Conservation (phyloP, 495 filamentous ascomycete species). For the Lentithecium fluviatile region DNA sequence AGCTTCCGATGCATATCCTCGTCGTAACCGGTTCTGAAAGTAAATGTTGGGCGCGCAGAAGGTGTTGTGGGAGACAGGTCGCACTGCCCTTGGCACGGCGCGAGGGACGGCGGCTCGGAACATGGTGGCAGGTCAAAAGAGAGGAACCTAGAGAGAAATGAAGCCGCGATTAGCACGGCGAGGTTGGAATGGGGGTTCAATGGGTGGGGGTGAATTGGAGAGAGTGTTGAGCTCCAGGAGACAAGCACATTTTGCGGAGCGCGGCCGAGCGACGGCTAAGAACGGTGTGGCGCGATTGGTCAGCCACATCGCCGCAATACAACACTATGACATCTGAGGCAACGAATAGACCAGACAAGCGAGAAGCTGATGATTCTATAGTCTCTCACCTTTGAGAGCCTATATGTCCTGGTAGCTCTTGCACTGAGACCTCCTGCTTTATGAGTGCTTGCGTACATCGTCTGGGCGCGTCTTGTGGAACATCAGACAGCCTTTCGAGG, state of each 20-base stretch:
- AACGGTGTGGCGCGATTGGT: constrained; percentile 2
- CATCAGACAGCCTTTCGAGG: too few relatives aligned
- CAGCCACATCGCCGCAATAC: background rate
- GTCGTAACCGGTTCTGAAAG: constrained; percentile 59
- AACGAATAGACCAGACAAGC: background rate
- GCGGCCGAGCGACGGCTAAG: background rate
- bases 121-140: constrained; percentile 52
- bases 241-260: constrained; percentile 22
- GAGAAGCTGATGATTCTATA: constrained; percentile 8
- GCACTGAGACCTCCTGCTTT: too few relatives aligned
- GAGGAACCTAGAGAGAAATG: constrained; percentile 30
- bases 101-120: constrained; percentile 70
- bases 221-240: constrained; percentile 16
- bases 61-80: constrained; percentile 46
- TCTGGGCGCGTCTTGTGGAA: too few relatives aligned
- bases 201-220: constrained; percentile 27
- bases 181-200: constrained; percentile 32
- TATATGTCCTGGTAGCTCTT: too few relatives aligned
- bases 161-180: constrained; percentile 35
- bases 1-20: constrained; percentile 71
- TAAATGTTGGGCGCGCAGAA: constrained; percentile 59
- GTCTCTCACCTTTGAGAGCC: too few relatives aligned
- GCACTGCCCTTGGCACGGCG: constrained; percentile 64
- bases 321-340: background rate
- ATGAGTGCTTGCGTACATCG: too few relatives aligned